Percentiles rank a stretch among this genome's conserved stretches.
These are phyloP conservation scores for Komagataella kurtzmanii DNA, from an alignment of 805 yeast genomes.

Conservation along the genomic window DNA sequence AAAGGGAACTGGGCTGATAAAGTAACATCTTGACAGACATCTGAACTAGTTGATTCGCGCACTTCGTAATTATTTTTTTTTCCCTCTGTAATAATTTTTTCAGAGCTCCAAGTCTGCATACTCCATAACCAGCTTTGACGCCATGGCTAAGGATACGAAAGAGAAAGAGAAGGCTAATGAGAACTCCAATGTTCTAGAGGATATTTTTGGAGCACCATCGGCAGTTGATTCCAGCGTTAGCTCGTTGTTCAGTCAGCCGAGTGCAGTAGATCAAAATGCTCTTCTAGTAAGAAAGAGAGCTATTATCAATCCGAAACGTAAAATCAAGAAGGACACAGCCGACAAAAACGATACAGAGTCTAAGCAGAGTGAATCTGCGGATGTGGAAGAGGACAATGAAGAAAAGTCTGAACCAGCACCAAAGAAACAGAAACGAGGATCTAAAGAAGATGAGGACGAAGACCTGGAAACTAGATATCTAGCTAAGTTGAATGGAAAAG, in stretches of 20 bases:
- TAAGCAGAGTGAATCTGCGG: conserved; percentile 10
- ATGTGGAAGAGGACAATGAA: conserved; percentile 11
- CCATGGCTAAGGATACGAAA: not conserved
- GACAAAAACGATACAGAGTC: conserved; percentile 8
- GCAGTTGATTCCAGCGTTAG: conserved; percentile 19
- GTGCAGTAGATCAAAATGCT: conserved; percentile 29
- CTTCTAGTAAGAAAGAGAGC: conserved; percentile 5
- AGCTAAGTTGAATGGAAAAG: conserved; percentile 30
- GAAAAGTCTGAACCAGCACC: conserved; percentile 6
- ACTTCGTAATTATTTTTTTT: not conserved
- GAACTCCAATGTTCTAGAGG: not conserved
- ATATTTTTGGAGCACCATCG: not conserved
- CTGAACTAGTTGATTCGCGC: not conserved
- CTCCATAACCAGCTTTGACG: not conserved
- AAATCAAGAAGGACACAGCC: conserved; percentile 7
- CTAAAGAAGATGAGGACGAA: conserved; percentile 14
- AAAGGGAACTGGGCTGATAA: not conserved
- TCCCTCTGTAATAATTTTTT: not conserved
- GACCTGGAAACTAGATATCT: conserved; percentile 45
- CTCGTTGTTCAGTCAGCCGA: conserved; percentile 21
- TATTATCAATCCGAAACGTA: conserved; percentile 9
- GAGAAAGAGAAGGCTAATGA: not conserved
- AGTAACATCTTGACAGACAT: not conserved
- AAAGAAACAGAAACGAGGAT: conserved; percentile 7
- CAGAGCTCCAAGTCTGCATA: not conserved